These are phyloP conservation scores for Tephrocybe rancida DNA, from an alignment of 768 basidiomycete species.

Conservation along the genomic window DNA sequence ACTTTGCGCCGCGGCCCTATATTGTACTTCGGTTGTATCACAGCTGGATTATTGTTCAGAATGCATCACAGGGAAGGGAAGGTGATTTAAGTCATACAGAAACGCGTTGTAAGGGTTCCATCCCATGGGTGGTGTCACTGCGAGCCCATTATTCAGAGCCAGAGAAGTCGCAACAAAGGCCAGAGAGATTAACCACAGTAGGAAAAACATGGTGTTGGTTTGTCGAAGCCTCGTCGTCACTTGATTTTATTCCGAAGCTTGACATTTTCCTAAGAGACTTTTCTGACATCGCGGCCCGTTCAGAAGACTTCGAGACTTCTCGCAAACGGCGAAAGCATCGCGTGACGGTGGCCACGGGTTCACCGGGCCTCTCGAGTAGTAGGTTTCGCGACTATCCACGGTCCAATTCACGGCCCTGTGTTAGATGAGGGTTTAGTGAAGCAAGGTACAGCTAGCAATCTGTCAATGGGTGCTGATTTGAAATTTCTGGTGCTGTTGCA, in stretches of 20 bases:
- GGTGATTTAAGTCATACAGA: constrained; percentile 27
- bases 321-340: background rate
- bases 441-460: no score
- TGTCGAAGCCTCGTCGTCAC: background rate
- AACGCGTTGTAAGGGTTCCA: constrained; percentile 54
- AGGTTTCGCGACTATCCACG: no score
- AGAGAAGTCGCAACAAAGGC: constrained; percentile 14
- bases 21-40: constrained; percentile 41
- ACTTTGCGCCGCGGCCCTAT: constrained; percentile 39
- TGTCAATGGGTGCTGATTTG: no score
- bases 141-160: constrained; percentile 42
- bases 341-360: constrained; percentile 5
- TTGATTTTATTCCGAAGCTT: background rate
- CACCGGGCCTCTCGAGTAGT: background rate
- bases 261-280: background rate
- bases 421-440: no score
- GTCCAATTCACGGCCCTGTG: no score
- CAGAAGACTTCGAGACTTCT: constrained; percentile 1
- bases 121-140: constrained; percentile 46
- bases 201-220: constrained; percentile 7
- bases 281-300: constrained; percentile 8
- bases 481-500: background rate
- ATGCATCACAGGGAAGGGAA: background rate
- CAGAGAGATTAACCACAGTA: constrained; percentile 14
- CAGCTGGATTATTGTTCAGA: constrained; percentile 29